Evolutionary conservation across 768 basidiomycete species (phyloP), one percentile per base, ranked within the genome.

Genomic region (Russula abietina): DNA sequence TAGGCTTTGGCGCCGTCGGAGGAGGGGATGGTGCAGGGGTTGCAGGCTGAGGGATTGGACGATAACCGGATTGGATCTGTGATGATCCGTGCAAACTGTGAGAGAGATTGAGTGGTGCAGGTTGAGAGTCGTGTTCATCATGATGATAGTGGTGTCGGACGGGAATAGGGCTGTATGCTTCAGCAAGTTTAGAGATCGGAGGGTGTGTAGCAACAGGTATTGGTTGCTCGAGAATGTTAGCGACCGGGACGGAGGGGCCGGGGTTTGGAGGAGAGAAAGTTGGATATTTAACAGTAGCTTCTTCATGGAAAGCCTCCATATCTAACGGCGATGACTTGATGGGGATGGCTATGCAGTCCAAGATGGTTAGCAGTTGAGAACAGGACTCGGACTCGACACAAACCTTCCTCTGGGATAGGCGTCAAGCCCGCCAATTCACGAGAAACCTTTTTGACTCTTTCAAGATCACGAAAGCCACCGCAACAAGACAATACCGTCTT

Each of bases 271-370:
- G 84, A 0, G 82, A 79, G 73, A 98, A 98, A 0, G 97, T 96
- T 3, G 97, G 97, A 70, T 98, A 99, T 75, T 99, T 99, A 67
- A 93, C 86, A 9, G 89, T 83, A 12, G 91, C 94, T 74, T 99
- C 97, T 72, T 86, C 84, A 26, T 89, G 87, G 74, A 97, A 99
- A 10, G 82, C 78, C 65, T 93, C 87, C 55, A 98, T 88, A 73
- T 98, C 97, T 54, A 93, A 75, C 2, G 97, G 94, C 0, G 91
- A 86, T 6, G 93, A 88, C 74, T 98, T 98, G 70, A 97, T 87
- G 46, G 81, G 83, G 50, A 85, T 79, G 60, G 76, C 83, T 83
- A 72, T 17, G 52, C 52, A 24, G 7, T 55, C 30, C 55, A 65
- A 62, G 56, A 54, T 38, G 24, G 10, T 22, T 8, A 43, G 38